These are phyloP conservation scores for Monosporozyma solicola DNA, from an alignment of 805 yeast species.

Conservation along the genomic window DNA sequence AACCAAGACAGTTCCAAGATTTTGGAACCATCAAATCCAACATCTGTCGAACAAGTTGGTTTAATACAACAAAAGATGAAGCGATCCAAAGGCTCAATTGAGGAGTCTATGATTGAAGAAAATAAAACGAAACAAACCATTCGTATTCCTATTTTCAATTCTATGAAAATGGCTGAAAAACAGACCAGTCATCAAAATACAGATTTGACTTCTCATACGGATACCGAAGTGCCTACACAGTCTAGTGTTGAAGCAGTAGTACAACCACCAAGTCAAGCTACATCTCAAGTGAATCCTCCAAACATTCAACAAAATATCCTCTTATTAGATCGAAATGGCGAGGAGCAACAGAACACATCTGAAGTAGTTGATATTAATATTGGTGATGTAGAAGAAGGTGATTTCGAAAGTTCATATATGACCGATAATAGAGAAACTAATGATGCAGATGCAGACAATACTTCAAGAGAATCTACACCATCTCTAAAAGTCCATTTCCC, in stretches of 20 bases:
- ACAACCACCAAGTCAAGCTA: neutral
- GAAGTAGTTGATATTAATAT: neutral
- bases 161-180: conserved; percentile 6
- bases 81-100: neutral
- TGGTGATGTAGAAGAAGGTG: neutral
- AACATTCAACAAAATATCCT: neutral
- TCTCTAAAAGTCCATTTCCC: conserved; percentile 14
- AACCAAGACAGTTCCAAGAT: neutral
- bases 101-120: neutral
- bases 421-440: neutral
- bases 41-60: neutral
- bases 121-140: conserved; percentile 3
- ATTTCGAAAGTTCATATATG: neutral
- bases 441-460: neutral
- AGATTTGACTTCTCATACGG: neutral
- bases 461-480: conserved; percentile 7
- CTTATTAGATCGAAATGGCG: neutral
- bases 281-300: neutral
- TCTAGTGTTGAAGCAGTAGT: neutral
- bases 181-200: neutral
- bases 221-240: neutral
- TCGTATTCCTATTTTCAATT: conserved; percentile 18
- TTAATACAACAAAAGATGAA: neutral
- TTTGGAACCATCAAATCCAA: neutral
- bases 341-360: neutral